Evolutionary conservation across 495 filamentous ascomycete genomes (phyloP), one percentile per base, ranked within the genome.

Genomic region (Aspergillus conjunctus): DNA sequence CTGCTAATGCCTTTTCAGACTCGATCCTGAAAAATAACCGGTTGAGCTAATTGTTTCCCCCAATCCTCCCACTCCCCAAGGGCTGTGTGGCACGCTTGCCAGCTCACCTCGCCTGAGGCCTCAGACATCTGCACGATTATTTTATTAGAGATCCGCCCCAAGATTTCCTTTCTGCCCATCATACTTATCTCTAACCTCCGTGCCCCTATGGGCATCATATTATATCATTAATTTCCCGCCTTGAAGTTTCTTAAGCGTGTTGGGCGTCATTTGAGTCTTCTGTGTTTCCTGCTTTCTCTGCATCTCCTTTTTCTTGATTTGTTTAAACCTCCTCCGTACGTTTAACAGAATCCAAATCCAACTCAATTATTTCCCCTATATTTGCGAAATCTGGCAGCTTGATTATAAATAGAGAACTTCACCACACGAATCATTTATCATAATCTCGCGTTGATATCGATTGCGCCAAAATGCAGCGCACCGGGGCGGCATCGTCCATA

Each of bases 71-170:
- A 11, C 37, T n/a, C 9, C 15, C 37, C 15, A 14, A 4, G 37
- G 37, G 37, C 37, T 46, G 26, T 41, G 57, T 53, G 57, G 48
- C 57, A 53, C 49, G 10, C 37, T 37, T 60, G 58, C 58, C 58
- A 60, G 44, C 58, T 60, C 58, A 60, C 51, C 58, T 11, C 44
- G 21, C n/a, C n/a, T 11, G 21, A 5, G n/a, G 9, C 43, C 18
- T 15, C 14, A 46, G 17, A 48, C 10, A 48, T 48, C 44, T 48
- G 44, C 10, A 48, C 10, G 15, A 48, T 48, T 48, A 48, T 10
- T 21, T 43, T 43, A 48, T 20, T 10, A n/a, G 17, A 9, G 17
- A 22, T 9, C 7, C 44, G 12, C n/a, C 37, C 37, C 44, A 14
- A 48, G 44, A 18, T 10, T 21, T 7, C 18, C 21, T 48, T 21